Conservation (phyloP, 2,329 filamentous ascomycete genomes). For the Pseudocercospora fuligena region DNA sequence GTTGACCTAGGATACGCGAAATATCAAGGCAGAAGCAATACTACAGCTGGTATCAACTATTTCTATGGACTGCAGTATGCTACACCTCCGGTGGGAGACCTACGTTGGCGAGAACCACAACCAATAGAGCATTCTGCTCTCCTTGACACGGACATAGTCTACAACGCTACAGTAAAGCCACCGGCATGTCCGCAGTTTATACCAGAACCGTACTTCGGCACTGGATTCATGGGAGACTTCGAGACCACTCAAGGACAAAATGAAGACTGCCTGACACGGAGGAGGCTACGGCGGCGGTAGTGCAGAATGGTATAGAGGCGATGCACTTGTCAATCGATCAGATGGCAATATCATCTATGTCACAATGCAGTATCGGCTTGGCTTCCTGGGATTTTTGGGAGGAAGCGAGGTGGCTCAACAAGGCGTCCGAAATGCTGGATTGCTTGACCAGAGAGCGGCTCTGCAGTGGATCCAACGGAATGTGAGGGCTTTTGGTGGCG, state of each 20-base stretch:
- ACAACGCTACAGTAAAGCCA: constrained; percentile 36
- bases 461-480: constrained; percentile 38
- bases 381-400: constrained; percentile 36
- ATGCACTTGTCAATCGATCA: constrained; percentile 39
- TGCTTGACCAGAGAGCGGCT: constrained; percentile 37
- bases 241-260: constrained; percentile 15
- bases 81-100: constrained; percentile 35
- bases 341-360: constrained; percentile 42
- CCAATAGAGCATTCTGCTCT: constrained; percentile 35
- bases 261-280: constrained; percentile 49
- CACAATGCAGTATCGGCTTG: constrained; percentile 40
- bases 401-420: constrained; percentile 27
- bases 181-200: constrained; percentile 38
- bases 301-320: constrained; percentile 28
- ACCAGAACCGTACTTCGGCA: constrained; percentile 17
- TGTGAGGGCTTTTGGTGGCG: constrained; percentile 39
- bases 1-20: constrained; percentile 33
- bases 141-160: constrained; percentile 26
- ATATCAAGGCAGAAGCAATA: constrained; percentile 26
- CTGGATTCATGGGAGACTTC: constrained; percentile 2
- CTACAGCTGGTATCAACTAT: constrained; percentile 28
- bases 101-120: constrained; percentile 40
- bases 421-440: constrained; percentile 30
- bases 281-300: constrained; percentile 44
- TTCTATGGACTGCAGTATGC: constrained; percentile 37